Evolutionary conservation across 73 alveolate species (phyloP).

Genomic region (Tetrahymena borealis): DNA sequence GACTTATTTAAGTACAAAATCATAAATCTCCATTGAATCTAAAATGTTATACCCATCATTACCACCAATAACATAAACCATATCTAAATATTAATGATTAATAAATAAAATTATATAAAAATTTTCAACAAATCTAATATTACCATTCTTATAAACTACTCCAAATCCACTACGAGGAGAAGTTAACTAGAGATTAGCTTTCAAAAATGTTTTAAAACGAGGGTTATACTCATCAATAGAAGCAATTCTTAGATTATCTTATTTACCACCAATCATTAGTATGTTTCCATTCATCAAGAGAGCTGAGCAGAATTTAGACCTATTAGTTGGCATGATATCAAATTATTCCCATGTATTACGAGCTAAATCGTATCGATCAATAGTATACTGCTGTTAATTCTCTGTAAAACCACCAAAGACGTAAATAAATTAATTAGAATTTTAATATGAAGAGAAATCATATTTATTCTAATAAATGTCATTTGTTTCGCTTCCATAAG

Average conservation of each 20-base stretch:
- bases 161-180: slow-evolving; percentile 77
- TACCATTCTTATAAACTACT: slow-evolving; percentile 31
- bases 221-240: slow-evolving; percentile 55
- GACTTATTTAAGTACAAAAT: slow-evolving; percentile 60
- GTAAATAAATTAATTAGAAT: background rate
- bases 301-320: slow-evolving; percentile 60
- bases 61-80: slow-evolving; percentile 68
- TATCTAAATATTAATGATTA: background rate
- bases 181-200: slow-evolving; percentile 37
- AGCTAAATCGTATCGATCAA: background rate
- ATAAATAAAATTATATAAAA: background rate
- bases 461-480: background rate
- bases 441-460: background rate
- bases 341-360: background rate
- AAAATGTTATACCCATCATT: slow-evolving; percentile 65
- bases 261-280: slow-evolving; percentile 78
- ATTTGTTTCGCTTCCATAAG: background rate
- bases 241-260: slow-evolving; percentile 56
- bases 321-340: slow-evolving; percentile 15
- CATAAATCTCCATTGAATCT: slow-evolving; percentile 52
- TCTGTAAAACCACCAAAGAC: background rate
- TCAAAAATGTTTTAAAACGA: slow-evolving; percentile 31
- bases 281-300: slow-evolving; percentile 34
- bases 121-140: background rate
- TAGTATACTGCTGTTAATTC: background rate